These are phyloP conservation scores for Athelia psychrophila DNA, from an alignment of 1,284 basidiomycete species.

Conservation along the genomic window DNA sequence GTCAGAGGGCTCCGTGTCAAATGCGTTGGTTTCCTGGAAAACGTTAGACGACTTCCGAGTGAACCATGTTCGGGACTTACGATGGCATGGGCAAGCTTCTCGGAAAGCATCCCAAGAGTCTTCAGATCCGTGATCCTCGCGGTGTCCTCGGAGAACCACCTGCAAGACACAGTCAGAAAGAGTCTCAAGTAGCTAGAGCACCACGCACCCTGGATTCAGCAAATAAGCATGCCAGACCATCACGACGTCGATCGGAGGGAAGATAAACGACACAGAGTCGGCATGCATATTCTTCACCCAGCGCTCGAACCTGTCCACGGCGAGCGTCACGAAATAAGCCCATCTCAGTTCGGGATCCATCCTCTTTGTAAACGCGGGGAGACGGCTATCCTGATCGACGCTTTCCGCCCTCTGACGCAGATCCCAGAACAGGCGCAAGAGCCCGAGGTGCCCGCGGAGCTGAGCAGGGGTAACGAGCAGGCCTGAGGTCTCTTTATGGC, in stretches of 20 bases:
- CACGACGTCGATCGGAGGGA: slow-evolving; percentile 44
- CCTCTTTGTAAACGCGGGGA: slow-evolving; percentile 5
- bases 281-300: slow-evolving; percentile 20
- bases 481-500: slow-evolving; percentile 1
- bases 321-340: slow-evolving; percentile 19
- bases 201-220: slow-evolving; percentile 39
- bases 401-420: slow-evolving; percentile 10
- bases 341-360: slow-evolving; percentile 13
- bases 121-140: slow-evolving; percentile 23
- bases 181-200: neutral
- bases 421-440: slow-evolving; percentile 6
- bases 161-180: slow-evolving; percentile 11
- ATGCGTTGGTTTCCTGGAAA: slow-evolving; percentile 17
- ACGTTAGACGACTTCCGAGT: neutral
- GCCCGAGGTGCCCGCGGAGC: slow-evolving; percentile 14
- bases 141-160: slow-evolving; percentile 41
- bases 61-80: slow-evolving; percentile 16
- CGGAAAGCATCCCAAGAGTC: slow-evolving; percentile 18
- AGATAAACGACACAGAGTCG: slow-evolving; percentile 11
- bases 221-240: slow-evolving; percentile 52
- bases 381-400: neutral
- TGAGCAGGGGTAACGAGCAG: slow-evolving; percentile 11
- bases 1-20: slow-evolving; percentile 13
- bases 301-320: slow-evolving; percentile 30
- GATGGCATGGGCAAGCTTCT: slow-evolving; percentile 19